These are phyloP conservation scores for Darksidea phi DNA, from an alignment of 495 filamentous ascomycete species.

Conservation along the genomic window DNA sequence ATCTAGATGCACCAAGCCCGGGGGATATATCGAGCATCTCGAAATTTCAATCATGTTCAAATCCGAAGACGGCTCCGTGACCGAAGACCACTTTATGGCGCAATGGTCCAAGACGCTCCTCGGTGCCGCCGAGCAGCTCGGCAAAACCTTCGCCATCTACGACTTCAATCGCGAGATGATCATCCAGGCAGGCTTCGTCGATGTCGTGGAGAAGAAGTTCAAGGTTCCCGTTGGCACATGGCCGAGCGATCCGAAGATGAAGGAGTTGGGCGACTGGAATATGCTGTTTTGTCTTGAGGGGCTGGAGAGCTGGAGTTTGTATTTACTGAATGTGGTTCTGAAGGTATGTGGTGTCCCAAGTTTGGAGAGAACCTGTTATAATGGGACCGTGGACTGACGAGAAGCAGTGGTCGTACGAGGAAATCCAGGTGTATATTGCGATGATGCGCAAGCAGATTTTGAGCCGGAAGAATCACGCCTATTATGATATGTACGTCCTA, in stretches of 20 bases:
- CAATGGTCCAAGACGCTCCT: no score
- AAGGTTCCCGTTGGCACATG: slow-evolving; percentile 34
- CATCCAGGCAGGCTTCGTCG: slow-evolving; percentile 27
- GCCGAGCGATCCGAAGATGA: slow-evolving; percentile 28
- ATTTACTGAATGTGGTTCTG: slow-evolving; percentile 26
- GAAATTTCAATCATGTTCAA: no score
- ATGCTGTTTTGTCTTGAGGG: slow-evolving; percentile 29
- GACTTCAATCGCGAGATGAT: slow-evolving; percentile 24
- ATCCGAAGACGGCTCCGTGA: slow-evolving; percentile 10
- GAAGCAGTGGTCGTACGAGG: slow-evolving; percentile 30
- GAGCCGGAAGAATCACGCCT: slow-evolving; percentile 34
- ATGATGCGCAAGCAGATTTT: slow-evolving; percentile 21
- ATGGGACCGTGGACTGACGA: neutral
- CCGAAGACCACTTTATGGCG: slow-evolving; percentile 17
- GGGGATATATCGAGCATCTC: slow-evolving; percentile 32
- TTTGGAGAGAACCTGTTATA: neutral
- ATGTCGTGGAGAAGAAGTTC: slow-evolving; percentile 28
- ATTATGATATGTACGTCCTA: slow-evolving; percentile 27
- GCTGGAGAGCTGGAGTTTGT: slow-evolving; percentile 31
- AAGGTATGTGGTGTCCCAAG: slow-evolving; percentile 14
- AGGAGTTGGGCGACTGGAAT: slow-evolving; percentile 33
- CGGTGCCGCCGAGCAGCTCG: slow-evolving; percentile 16
- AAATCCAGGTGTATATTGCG: slow-evolving; percentile 30
- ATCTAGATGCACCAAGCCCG: slow-evolving; percentile 32
- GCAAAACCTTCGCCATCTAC: slow-evolving; percentile 25